Conservation (phyloP, 495 filamentous ascomycete genomes). For the Margaritispora aquatica region DNA sequence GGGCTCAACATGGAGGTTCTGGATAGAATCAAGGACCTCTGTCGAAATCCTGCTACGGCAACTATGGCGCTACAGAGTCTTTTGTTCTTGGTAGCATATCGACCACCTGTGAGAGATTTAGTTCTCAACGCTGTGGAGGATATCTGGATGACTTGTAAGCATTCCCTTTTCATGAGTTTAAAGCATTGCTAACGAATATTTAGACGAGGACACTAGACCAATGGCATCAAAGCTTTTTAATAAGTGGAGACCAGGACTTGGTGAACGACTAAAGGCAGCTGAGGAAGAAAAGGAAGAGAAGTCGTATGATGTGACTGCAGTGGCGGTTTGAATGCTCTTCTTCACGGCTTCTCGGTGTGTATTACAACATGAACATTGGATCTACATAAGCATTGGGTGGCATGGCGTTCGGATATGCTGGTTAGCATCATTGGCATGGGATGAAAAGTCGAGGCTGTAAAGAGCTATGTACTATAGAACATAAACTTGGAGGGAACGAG, state of each 20-base stretch:
- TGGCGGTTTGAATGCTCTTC: background rate
- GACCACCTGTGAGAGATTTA: conserved; percentile 74
- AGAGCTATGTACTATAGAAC: background rate
- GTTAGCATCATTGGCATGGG: background rate
- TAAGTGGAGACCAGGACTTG: conserved; percentile 45
- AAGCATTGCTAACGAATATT: conserved; percentile 4
- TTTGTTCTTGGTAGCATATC: conserved; percentile 75
- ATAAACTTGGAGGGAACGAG: too few species aligned
- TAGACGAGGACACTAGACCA: conserved; percentile 43
- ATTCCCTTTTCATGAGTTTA: too few species aligned
- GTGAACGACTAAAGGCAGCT: conserved; percentile 20
- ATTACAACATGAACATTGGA: background rate
- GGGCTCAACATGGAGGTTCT: conserved; percentile 65
- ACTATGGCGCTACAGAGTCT: conserved; percentile 42
- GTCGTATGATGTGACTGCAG: background rate
- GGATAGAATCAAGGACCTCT: conserved; percentile 69
- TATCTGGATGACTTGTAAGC: conserved; percentile 76
- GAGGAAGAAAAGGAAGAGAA: conserved; percentile 4
- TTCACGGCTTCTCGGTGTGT: background rate
- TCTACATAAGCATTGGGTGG: background rate
- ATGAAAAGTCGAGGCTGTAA: background rate
- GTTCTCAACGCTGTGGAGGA: conserved; percentile 78
- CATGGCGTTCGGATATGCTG: background rate
- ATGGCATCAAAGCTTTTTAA: conserved; percentile 46
- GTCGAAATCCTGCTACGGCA: conserved; percentile 74